These are phyloP conservation scores for Xylaria intraflava DNA, from an alignment of 495 filamentous ascomycete species.

Conservation along the genomic window DNA sequence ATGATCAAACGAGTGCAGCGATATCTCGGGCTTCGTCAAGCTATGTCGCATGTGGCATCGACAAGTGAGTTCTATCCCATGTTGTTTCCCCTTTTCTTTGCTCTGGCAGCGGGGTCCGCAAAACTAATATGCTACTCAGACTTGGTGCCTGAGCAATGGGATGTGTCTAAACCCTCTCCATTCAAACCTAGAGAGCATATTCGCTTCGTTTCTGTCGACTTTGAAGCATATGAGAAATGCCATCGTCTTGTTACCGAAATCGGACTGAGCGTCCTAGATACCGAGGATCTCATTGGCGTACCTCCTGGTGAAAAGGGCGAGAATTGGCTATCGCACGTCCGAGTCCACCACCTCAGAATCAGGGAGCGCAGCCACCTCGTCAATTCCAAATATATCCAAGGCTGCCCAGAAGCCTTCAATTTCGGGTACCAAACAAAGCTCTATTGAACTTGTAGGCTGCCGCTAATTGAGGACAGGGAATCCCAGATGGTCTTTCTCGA, in stretches of 20 bases:
- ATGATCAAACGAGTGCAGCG: slow-evolving; percentile 56
- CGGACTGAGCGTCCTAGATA: slow-evolving; percentile 79
- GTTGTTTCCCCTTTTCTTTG: neutral
- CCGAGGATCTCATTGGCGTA: slow-evolving; percentile 44
- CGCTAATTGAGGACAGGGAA: slow-evolving; percentile 23
- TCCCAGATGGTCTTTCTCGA: slow-evolving; percentile 24
- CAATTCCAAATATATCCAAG: slow-evolving; percentile 59
- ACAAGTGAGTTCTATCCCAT: neutral
- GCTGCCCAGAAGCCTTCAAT: slow-evolving; percentile 66
- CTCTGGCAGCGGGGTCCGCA: neutral
- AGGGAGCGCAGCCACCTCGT: slow-evolving; percentile 54
- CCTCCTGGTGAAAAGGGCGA: slow-evolving; percentile 53
- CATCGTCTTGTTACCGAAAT: slow-evolving; percentile 68
- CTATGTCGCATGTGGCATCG: slow-evolving; percentile 7
- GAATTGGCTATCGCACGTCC: slow-evolving; percentile 60
- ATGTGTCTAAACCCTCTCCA: slow-evolving; percentile 18
- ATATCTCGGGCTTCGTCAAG: slow-evolving; percentile 58
- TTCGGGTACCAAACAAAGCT: slow-evolving; percentile 50
- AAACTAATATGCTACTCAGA: neutral
- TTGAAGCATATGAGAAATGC: slow-evolving; percentile 70
- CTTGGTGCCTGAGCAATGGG: slow-evolving; percentile 2
- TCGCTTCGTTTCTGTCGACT: slow-evolving; percentile 72
- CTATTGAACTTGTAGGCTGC: neutral
- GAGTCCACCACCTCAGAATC: slow-evolving; percentile 69
- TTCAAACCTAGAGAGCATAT: slow-evolving; percentile 44